Evolutionary conservation across 805 yeast genomes (phyloP).

Genomic region (Diddensiella santjacobensis): DNA sequence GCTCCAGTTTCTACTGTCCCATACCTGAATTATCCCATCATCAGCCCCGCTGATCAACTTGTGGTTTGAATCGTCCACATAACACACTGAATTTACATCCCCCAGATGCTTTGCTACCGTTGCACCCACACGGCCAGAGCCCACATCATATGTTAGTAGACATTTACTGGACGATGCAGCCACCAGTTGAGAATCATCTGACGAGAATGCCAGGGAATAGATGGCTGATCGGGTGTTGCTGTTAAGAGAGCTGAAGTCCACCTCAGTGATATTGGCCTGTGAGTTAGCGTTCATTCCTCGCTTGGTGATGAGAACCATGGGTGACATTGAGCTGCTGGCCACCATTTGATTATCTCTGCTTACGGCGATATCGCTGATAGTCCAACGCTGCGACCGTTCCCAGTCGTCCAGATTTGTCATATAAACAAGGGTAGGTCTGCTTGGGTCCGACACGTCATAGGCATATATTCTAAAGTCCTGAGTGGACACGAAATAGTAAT

Average conservation of each 20-base stretch:
- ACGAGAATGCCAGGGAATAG: conserved; percentile 26
- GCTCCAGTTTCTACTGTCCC: conserved; percentile 37
- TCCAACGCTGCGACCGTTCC: conserved; percentile 24
- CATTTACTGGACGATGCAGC: conserved; percentile 25
- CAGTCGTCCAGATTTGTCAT: conserved; percentile 7
- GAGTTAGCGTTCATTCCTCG: background rate
- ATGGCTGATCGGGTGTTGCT: conserved; percentile 12
- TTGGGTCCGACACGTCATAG: conserved; percentile 20
- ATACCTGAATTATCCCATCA: conserved; percentile 47
- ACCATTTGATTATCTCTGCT: conserved; percentile 25
- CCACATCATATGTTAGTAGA: conserved; percentile 24
- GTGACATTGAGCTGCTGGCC: conserved; percentile 16
- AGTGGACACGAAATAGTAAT: conserved; percentile 24
- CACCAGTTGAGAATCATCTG: conserved; percentile 24
- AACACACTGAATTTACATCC: conserved; percentile 31
- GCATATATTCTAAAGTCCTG: conserved; percentile 27
- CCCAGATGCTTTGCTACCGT: conserved; percentile 20
- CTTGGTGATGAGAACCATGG: background rate
- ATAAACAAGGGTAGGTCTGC: conserved; percentile 18
- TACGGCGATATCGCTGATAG: conserved; percentile 29
- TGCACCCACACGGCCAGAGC: conserved; percentile 13
- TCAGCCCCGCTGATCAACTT: conserved; percentile 49
- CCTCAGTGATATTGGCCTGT: background rate
- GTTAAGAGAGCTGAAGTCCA: background rate
- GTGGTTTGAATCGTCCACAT: conserved; percentile 30